Percentiles rank a stretch among this genome's conserved stretches.
Evolutionary conservation across 768 basidiomycete genomes (phyloP).

Genomic region (Kwoniella mangroviensis): DNA sequence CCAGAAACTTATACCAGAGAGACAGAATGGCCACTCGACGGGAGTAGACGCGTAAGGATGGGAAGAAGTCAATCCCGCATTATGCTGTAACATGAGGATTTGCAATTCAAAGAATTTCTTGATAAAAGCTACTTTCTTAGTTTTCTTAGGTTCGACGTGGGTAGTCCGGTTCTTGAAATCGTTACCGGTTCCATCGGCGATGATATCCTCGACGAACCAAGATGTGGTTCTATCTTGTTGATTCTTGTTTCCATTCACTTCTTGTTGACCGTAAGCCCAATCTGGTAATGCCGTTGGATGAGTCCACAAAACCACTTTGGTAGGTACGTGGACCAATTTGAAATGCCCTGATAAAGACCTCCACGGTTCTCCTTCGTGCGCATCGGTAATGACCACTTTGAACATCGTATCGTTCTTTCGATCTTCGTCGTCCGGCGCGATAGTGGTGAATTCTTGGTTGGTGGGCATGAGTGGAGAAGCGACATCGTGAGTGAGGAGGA

Average conservation of each 20-base stretch:
- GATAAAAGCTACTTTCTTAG: conserved; percentile 88
- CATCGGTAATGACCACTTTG: conserved; percentile 73
- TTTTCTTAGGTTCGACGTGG: conserved; percentile 66
- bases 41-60: conserved; percentile 97
- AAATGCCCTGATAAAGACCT: conserved; percentile 94
- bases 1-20: conserved; percentile 98
- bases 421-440: conserved; percentile 74
- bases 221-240: conserved; percentile 76
- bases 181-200: conserved; percentile 68
- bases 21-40: conserved; percentile 96
- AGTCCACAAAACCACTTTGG: conserved; percentile 93
- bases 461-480: conserved; percentile 96
- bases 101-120: conserved; percentile 93
- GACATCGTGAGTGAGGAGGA: conserved; percentile 93
- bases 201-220: conserved; percentile 87
- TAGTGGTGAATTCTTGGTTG: conserved; percentile 97
- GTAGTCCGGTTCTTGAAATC: conserved; percentile 66
- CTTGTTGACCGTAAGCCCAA: conserved; percentile 97
- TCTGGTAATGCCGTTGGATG: conserved; percentile 79
- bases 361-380: conserved; percentile 78
- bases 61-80: conserved; percentile 95
- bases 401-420: conserved; percentile 90
- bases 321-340: conserved; percentile 83
- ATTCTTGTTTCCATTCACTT: conserved; percentile 97
- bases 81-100: conserved; percentile 94